Evolutionary conservation across 2,329 filamentous ascomycete species (phyloP), one percentile per base, ranked within the genome.

Genomic region (Calonectria ilicicola): DNA sequence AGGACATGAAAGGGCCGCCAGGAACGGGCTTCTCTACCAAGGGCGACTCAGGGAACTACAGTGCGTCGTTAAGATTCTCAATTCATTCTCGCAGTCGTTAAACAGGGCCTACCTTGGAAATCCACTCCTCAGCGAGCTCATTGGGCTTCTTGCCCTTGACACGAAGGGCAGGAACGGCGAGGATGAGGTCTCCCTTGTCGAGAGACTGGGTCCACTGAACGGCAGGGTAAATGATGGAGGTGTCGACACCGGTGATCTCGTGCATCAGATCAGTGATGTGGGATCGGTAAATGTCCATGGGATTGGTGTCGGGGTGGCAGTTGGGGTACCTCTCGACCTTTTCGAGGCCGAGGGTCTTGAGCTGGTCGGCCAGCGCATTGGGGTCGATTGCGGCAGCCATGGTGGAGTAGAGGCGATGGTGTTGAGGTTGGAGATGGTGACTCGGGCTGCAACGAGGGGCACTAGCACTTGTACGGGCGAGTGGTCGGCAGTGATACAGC

Each of bases 101-200:
- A 49, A 63, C 42, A 32, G 27, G 26, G 53, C 77, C 65, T 77
- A 92, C 92, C 86, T 92, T 90, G 40, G 86, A 86, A 42, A 86
- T 85, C 90, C 91, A 93, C 80, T 94, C 89, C 74, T 86, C 83
- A 15, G 89, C 91, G 65, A 93, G 85, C 76, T 90, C 90, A 73
- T 87, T 86, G 14, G 92, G 91, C 82, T 93, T 93, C 82, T 88
- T 88, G 75, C 92, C 92, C 85, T 93, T 96, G 80, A 96, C 85
- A 74, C 95, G 89, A 75, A 98, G 89, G n/a, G 94, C 93, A 19
- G 95, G 94, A 10, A 95, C 91, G 10, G 95, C 92, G 58, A 98
- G 85, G 66, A 94, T 90, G 78, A 97, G 85, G 84, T 98, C 95
- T 60, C 95, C 95, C 86, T 96, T 95, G 76, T 97, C 95, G 26